phyloP scores from a whole-genome alignment of 108 stramenopile genomes.

The Tribonema minus region DNA sequence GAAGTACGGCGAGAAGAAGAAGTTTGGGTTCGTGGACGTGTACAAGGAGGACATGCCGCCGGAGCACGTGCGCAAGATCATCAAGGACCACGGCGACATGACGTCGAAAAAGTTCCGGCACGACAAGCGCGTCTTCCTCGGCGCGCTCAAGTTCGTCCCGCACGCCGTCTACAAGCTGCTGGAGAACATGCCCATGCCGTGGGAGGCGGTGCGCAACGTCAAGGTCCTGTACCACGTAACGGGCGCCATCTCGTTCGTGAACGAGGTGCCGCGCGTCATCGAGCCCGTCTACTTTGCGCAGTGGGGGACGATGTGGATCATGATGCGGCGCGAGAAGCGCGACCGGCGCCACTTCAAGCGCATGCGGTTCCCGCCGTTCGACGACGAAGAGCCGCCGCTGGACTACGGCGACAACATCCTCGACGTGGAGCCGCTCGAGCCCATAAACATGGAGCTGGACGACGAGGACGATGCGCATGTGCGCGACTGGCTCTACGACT shows the following conservation, averaged over 20 bases:
- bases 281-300: conserved; percentile 97
- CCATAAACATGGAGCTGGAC: conserved; percentile 78
- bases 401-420: conserved; percentile 98
- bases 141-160: conserved; percentile 98
- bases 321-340: conserved; percentile 98
- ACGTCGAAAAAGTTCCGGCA: conserved; percentile 87
- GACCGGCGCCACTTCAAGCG: conserved; percentile 98
- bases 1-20: conserved; percentile 61
- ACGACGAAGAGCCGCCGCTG: conserved; percentile 98
- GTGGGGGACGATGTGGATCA: conserved; percentile 97
- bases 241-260: conserved; percentile 96
- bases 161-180: conserved; percentile 96
- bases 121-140: conserved; percentile 94
- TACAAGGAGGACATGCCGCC: conserved; percentile 57
- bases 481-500: conserved; percentile 68
- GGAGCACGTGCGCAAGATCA: conserved; percentile 77
- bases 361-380: conserved; percentile 99
- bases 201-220: conserved; percentile 70
- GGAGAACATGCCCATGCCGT: conserved; percentile 94
- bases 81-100: conserved; percentile 98
- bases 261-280: conserved; percentile 94
- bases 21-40: conserved; percentile 62
- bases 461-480: conserved; percentile 68
- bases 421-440: conserved; percentile 89
- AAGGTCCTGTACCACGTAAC: conserved; percentile 96